A percentile compares a stretch with the other conserved stretches of the same genome.
Conservation (phyloP, 441 rosid species). For the Brassica hybrid region DNA sequence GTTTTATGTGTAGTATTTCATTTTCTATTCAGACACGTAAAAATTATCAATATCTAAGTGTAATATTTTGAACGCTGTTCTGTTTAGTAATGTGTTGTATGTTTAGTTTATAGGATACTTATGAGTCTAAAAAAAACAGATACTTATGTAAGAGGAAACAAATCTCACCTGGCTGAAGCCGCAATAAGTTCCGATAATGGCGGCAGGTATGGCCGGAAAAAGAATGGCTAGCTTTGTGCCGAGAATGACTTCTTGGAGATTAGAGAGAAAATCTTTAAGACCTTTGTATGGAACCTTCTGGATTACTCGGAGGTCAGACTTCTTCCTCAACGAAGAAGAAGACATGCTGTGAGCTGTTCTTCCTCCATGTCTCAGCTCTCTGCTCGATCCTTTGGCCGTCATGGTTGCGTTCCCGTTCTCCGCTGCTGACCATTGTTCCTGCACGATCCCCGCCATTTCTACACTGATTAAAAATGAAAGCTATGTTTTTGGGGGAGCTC, state of each 20-base stretch:
- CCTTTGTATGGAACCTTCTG: constrained; percentile 47
- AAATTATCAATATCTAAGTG: neutral
- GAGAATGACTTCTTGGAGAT: constrained; percentile 60
- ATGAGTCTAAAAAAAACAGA: too few species aligned
- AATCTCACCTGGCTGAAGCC: constrained; percentile 51
- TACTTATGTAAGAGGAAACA: too few species aligned
- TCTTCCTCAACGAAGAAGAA: constrained; percentile 51
- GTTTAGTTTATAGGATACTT: too few species aligned
- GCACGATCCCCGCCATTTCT: constrained; percentile 28
- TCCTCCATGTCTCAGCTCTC: constrained; percentile 32
- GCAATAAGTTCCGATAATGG: constrained; percentile 50
- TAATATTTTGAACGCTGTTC: neutral
- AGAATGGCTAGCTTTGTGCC: constrained; percentile 67
- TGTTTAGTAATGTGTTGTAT: neutral
- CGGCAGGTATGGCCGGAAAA: constrained; percentile 61
- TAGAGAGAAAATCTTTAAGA: constrained; percentile 48
- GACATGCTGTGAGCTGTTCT: constrained; percentile 51
- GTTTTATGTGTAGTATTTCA: neutral
- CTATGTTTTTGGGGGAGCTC: neutral
- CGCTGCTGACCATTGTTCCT: constrained; percentile 27
- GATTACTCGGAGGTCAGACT: constrained; percentile 49
- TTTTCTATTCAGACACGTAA: too few species aligned
- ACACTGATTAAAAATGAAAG: neutral
- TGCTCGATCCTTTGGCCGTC: constrained; percentile 29
- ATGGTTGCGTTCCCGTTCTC: constrained; percentile 27